A percentile compares a stretch with the other conserved stretches of the same genome.
These are phyloP conservation scores for Solanum habrochaites DNA, from an alignment of 257 asterid species.

Conservation along the genomic window DNA sequence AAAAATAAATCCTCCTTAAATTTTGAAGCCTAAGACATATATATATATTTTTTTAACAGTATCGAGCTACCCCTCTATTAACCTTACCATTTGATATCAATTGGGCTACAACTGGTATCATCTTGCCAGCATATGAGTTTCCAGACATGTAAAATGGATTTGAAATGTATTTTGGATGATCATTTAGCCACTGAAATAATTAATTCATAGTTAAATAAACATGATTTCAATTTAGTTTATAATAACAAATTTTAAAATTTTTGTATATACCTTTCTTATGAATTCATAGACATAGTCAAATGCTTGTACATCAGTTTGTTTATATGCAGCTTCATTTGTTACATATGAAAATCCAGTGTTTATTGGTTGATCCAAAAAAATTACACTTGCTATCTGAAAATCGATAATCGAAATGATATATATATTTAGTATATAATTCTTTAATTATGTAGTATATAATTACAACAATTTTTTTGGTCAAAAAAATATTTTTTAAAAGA, in stretches of 20 bases:
- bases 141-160: constrained; percentile 24
- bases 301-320: background rate
- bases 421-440: too few species aligned
- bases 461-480: too few species aligned
- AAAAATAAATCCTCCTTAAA: too few species aligned
- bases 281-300: background rate
- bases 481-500: too few species aligned
- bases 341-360: background rate
- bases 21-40: too few species aligned
- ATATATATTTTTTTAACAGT: too few species aligned
- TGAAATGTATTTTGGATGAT: constrained; percentile 10
- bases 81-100: constrained; percentile 13
- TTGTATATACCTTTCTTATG: background rate
- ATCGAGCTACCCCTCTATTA: too few species aligned
- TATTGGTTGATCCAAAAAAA: background rate
- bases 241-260: background rate
- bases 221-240: background rate
- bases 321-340: background rate
- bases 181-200: constrained; percentile 25
- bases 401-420: too few species aligned
- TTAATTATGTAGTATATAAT: too few species aligned
- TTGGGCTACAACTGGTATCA: constrained; percentile 11
- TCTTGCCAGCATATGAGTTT: constrained; percentile 23
- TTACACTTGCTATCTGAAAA: background rate
- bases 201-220: background rate